Base-by-base conservation (phyloP, 2,329 filamentous ascomycete genomes). In the Cephalotrichum gorgonifer region DNA sequence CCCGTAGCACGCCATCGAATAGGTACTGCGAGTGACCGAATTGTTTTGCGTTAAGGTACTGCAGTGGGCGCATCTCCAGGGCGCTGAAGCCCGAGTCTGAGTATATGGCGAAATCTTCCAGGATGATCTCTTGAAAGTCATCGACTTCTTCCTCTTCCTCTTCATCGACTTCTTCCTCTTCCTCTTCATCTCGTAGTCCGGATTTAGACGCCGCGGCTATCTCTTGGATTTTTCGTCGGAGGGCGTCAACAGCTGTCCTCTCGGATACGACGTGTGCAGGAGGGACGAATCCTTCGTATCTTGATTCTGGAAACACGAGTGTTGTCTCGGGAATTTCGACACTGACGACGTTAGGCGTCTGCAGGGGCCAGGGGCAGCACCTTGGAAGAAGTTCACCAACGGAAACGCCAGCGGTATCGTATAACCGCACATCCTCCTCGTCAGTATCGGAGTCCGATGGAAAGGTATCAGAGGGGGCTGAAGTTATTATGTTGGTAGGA, bases 61-160 rank as follows among this genome's bases (percentile, higher is more conserved):
- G 72, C 0, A 85, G 62, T 0, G 76, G 65, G 5, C 72, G 65
- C 58, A 86, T 70, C 52, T 84, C 78, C 44, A 64, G 62, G 48
- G 71, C 68, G 0, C 52, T 26, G 0, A 41, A 23, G 0, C 55
- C 54, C 8, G 33, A 26, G 43, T 72, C 57, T 23, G 70, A 61
- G 56, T 85, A 86, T 2, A 85, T 64, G 2, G 69, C 68, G 56
- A 86, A 86, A 2, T 78, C 60, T 9, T 79, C 65, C 0, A 86
- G 62, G 4, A 74, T 64, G 12, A 82, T 68, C 44, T 80, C 76
- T 6, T 68, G 12, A 23, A 47, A 47, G 11, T 47, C 44, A 12
- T 38, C 33, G 33, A 3, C 33, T 38, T 38, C 9, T 4, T 17
- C 33, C 15, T 17, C 33, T n/a, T 8, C 31, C 33, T 12, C 33